Evolutionary conservation across 768 basidiomycete genomes (phyloP), one percentile per base, ranked within the genome.

Genomic region (Boletus huronensis): DNA sequence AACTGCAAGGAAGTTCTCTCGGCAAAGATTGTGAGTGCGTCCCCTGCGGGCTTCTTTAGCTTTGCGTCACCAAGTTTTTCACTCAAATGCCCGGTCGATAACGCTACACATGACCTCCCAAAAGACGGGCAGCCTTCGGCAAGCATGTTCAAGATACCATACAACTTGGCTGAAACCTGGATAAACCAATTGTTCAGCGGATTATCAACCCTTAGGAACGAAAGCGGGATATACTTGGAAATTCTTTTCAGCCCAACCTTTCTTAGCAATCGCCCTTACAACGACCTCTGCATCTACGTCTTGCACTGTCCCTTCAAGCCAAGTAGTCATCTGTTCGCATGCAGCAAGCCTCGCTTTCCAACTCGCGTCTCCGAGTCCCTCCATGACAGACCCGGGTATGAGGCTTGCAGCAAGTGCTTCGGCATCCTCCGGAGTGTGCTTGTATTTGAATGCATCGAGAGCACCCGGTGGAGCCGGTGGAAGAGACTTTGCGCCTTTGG

Each of bases 191-290:
- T 11, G 42, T 61, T 66, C 26, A 63, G 55, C 42, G n/a, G 5
- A 53, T 35, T 19, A 17, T 41, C n/a, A 39, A 47, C 13, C 28
- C 23, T 29, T 29, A 6, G 26, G 14, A 31, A 6, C 1, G 48
- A 40, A 51, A 28, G 21, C 5, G 23, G 64, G 72, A 46, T 28
- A 52, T 55, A 90, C 95, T 76, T 99, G 96, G 61, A 99, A 99
- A 65, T 98, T 99, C 78, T 97, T 98, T 75, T 99, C 97, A n/a
- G 79, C 82, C 94, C 93, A 98, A 3, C 95, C 93, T 59, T 90
- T 93, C 77, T 96, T 98, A 4, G 82, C 86, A 55, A 98, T 72
- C 60, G 89, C 86, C 25, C 96, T 80, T 19, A 98, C 82, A 35
- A 99, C 64, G 5, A 99, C 83, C 70, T 99, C 97, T 13, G 88